phyloP scores from a whole-genome alignment of 768 basidiomycete genomes.

The Kwoniella newhampshirensis region DNA sequence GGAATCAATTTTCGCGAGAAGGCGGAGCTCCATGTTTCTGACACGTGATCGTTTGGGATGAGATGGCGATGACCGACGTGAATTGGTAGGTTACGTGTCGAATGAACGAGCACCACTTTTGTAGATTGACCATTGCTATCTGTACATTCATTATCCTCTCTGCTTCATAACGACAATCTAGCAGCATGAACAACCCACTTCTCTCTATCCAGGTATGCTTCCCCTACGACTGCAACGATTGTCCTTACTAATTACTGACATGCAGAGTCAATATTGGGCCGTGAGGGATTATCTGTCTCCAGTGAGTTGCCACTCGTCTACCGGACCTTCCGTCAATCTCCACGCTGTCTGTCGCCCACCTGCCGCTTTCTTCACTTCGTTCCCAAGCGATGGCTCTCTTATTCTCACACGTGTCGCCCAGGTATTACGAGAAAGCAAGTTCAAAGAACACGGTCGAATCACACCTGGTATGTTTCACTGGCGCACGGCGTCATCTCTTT shows the following conservation, averaged over 20 bases:
- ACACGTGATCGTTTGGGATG: too few species aligned
- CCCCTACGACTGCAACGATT: neutral
- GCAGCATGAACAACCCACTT: constrained; percentile 48
- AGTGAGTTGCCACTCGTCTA: constrained; percentile 38
- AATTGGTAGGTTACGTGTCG: too few species aligned
- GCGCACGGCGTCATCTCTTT: neutral
- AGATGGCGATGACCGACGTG: too few species aligned
- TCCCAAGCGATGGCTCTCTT: neutral
- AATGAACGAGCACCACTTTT: too few species aligned
- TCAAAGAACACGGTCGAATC: constrained; percentile 96
- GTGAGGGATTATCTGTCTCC: constrained; percentile 84
- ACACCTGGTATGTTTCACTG: constrained; percentile 68
- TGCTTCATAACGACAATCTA: too few species aligned
- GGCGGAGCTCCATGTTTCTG: too few species aligned
- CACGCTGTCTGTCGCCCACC: neutral
- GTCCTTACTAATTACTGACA: neutral
- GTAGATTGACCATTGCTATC: too few species aligned
- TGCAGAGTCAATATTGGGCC: constrained; percentile 88
- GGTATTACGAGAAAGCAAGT: constrained; percentile 97
- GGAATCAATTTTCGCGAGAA: too few species aligned
- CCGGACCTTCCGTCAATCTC: neutral
- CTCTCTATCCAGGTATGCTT: constrained; percentile 52
- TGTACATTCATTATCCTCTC: too few species aligned
- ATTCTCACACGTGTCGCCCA: constrained; percentile 50
- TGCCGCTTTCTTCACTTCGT: neutral